Evolutionary conservation across 106 monocot genomes (phyloP).

Genomic region (Dendrobium catenatum): DNA sequence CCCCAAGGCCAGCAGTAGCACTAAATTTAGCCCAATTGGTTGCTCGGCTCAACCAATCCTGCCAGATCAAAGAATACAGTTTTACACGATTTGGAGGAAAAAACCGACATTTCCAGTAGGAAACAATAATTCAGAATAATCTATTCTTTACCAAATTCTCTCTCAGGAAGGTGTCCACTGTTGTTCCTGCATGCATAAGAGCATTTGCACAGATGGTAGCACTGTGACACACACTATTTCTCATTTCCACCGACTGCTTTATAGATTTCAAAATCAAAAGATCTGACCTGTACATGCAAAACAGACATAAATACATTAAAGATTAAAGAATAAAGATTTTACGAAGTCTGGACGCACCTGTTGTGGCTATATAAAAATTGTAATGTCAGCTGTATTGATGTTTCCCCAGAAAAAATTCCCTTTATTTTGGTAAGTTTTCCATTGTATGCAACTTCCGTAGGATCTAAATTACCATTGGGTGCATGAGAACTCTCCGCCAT

Average conservation of each 20-base stretch:
- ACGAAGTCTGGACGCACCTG: constrained; percentile 32
- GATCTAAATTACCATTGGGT: constrained; percentile 36
- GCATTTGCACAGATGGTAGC: constrained; percentile 99
- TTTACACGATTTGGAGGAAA: neutral
- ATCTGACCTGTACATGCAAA: constrained; percentile 60
- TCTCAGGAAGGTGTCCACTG: constrained; percentile 94
- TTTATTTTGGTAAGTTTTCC: constrained; percentile 66
- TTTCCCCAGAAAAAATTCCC: constrained; percentile 91
- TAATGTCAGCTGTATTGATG: constrained; percentile 81
- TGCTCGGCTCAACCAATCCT: constrained; percentile 99
- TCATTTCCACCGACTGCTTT: constrained; percentile 98
- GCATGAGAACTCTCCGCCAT: constrained; percentile 30
- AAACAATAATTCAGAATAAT: neutral
- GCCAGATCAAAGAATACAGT: constrained; percentile 1
- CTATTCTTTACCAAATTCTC: constrained; percentile 74
- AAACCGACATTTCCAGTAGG: neutral
- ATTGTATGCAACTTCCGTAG: constrained; percentile 45
- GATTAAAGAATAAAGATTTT: neutral
- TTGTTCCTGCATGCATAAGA: constrained; percentile 99
- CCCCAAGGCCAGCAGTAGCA: constrained; percentile 95
- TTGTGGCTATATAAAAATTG: constrained; percentile 97
- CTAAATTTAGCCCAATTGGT: constrained; percentile 99
- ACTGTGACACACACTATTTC: constrained; percentile 99
- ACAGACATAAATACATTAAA: neutral
- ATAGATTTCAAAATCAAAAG: constrained; percentile 95